Conservation (phyloP, 2,329 filamentous ascomycete genomes). For the Stemphylium vesicarium region DNA sequence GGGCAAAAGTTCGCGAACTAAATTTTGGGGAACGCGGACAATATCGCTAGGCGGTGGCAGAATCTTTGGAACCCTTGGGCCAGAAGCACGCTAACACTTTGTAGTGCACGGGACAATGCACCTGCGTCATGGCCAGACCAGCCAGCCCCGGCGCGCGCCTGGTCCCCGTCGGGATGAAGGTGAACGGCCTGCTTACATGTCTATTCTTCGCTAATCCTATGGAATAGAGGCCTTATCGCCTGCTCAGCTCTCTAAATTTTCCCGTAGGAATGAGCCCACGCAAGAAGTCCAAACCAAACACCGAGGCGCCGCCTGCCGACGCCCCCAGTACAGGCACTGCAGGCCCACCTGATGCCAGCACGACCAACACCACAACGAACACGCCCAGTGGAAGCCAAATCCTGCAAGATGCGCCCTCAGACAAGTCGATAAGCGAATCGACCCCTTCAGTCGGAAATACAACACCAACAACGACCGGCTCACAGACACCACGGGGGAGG, state of each 20-base stretch:
- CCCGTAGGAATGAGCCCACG: conserved; percentile 46
- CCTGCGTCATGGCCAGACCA: conserved; percentile 29
- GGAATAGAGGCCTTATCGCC: conserved; percentile 26
- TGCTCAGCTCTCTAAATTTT: conserved; percentile 17
- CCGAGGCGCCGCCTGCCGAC: conserved; percentile 35
- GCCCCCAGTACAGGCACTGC: conserved; percentile 13
- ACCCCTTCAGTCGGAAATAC: conserved; percentile 19
- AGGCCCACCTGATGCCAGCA: conserved; percentile 20
- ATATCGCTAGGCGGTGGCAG: conserved; percentile 27
- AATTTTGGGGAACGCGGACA: conserved; percentile 25
- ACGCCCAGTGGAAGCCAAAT: conserved; percentile 24
- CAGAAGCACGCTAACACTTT: conserved; percentile 12
- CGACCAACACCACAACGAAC: conserved; percentile 4
- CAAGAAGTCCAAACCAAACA: conserved; percentile 52
- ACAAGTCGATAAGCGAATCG: conserved; percentile 20
- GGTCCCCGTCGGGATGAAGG: conserved; percentile 27
- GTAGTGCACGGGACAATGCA: conserved; percentile 14
- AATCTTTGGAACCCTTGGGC: conserved; percentile 4
- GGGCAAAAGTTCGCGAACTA: conserved; percentile 27
- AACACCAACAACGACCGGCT: conserved; percentile 23
- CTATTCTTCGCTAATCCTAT: conserved; percentile 13
- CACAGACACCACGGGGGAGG: conserved; percentile 32
- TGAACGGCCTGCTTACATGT: conserved; percentile 14
- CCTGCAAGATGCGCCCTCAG: conserved; percentile 22
- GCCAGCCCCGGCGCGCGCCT: conserved; percentile 15